A percentile compares a stretch with the other conserved stretches of the same genome.
These are phyloP conservation scores for Pichia norvegensis DNA, from an alignment of 1,139 yeast genomes.

Conservation along the genomic window DNA sequence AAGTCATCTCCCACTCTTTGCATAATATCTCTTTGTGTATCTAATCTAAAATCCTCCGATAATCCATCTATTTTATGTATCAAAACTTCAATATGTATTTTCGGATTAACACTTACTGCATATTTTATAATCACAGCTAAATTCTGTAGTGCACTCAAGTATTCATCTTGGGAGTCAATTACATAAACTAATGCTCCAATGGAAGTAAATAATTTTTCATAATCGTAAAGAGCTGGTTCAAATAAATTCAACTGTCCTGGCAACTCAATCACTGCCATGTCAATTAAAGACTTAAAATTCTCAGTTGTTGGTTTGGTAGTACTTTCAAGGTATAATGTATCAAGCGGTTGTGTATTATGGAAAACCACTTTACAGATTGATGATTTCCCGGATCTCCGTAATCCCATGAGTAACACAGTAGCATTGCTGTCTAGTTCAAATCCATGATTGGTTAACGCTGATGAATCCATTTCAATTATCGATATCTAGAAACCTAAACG, in stretches of 20 bases:
- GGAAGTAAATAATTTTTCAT: conserved; percentile 65
- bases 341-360: conserved; percentile 94
- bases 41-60: conserved; percentile 86
- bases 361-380: conserved; percentile 92
- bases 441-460: conserved; percentile 1
- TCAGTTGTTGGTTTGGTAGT: conserved; percentile 85
- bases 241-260: conserved; percentile 92
- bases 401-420: conserved; percentile 76
- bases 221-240: conserved; percentile 67
- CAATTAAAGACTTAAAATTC: conserved; percentile 63
- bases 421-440: conserved; percentile 46
- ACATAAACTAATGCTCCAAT: conserved; percentile 95
- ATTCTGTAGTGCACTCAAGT: conserved; percentile 82
- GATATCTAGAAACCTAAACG: background rate
- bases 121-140: conserved; percentile 82
- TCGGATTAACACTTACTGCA: conserved; percentile 80
- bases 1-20: conserved; percentile 92
- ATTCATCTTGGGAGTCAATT: conserved; percentile 92
- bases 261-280: conserved; percentile 86
- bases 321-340: conserved; percentile 81
- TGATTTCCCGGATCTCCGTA: conserved; percentile 71
- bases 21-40: conserved; percentile 94
- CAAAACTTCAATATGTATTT: conserved; percentile 80
- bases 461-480: conserved; percentile 6
- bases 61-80: conserved; percentile 94